These are phyloP conservation scores for Lentinula sp. DNA, from an alignment of 768 basidiomycete species.

Conservation along the genomic window DNA sequence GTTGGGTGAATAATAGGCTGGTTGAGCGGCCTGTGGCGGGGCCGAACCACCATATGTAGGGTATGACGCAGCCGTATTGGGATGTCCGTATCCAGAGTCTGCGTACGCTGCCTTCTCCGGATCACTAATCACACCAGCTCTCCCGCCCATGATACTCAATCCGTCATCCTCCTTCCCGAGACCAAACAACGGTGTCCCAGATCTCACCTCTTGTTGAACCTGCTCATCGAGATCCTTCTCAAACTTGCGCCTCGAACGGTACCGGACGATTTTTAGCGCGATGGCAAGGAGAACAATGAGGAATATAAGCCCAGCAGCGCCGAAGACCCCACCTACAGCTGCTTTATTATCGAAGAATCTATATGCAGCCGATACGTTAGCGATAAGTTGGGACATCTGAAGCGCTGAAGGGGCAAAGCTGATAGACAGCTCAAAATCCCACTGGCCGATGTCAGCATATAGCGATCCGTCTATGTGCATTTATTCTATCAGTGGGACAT, in stretches of 20 bases:
- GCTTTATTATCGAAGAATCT: slow-evolving; percentile 3
- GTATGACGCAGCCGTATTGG: not conserved
- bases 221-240: slow-evolving; percentile 3
- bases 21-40: not conserved
- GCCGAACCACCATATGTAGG: not conserved
- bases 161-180: slow-evolving; percentile 1
- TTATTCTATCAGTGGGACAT: too few species aligned
- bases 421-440: not conserved
- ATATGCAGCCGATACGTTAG: not conserved
- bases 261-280: slow-evolving; percentile 1
- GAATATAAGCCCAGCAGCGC: not conserved
- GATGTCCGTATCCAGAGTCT: not conserved
- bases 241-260: not conserved
- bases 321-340: not conserved
- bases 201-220: not conserved
- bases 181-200: slow-evolving; percentile 2
- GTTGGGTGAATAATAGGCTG: not conserved
- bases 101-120: not conserved
- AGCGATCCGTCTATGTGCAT: too few species aligned
- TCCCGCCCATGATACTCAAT: not conserved
- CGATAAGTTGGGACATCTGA: not conserved
- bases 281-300: not conserved
- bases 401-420: not conserved
- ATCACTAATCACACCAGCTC: not conserved
- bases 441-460: too few species aligned